These are phyloP conservation scores for Amphibolis antarctica DNA, from an alignment of 106 monocot genomes.

Conservation along the genomic window DNA sequence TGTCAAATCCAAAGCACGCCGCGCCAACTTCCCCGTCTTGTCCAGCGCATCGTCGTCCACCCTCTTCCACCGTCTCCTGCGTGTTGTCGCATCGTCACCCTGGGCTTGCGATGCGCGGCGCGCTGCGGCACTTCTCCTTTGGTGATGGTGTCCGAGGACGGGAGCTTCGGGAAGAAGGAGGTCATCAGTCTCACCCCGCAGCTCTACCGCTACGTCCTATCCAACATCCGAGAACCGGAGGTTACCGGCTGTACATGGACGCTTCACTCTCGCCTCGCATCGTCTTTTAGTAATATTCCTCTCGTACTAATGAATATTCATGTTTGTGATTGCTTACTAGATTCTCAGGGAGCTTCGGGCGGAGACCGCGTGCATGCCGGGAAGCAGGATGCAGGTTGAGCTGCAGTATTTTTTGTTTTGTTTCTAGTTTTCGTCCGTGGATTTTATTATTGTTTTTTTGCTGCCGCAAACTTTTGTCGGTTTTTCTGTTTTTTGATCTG, in stretches of 20 bases:
- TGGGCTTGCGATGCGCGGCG: not conserved
- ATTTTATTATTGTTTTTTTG: not conserved
- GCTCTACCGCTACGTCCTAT: conserved; percentile 50
- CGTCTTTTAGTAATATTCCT: too few relatives aligned
- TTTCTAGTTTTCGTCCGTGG: not conserved
- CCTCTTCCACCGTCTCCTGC: not conserved
- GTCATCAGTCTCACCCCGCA: conserved; percentile 53
- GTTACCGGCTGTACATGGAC: conserved; percentile 7
- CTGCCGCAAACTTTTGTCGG: not conserved
- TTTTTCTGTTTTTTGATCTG: not conserved
- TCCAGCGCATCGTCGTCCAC: conserved; percentile 1
- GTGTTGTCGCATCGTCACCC: not conserved
- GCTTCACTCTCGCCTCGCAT: too few relatives aligned
- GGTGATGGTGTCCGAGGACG: conserved; percentile 29
- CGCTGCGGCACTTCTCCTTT: conserved; percentile 7
- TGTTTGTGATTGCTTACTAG: conserved; percentile 17
- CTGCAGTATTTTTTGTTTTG: not conserved
- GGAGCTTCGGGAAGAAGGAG: conserved; percentile 42
- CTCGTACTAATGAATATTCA: too few relatives aligned
- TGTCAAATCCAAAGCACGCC: too few relatives aligned
- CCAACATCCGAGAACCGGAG: conserved; percentile 55
- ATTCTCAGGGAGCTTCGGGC: conserved; percentile 50
- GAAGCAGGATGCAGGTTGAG: conserved; percentile 66
- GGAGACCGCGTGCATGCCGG: conserved; percentile 45
- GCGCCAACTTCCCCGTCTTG: not conserved